phyloP scores from a whole-genome alignment of 75 land plant genomes.

The Picea sitchensis region DNA sequence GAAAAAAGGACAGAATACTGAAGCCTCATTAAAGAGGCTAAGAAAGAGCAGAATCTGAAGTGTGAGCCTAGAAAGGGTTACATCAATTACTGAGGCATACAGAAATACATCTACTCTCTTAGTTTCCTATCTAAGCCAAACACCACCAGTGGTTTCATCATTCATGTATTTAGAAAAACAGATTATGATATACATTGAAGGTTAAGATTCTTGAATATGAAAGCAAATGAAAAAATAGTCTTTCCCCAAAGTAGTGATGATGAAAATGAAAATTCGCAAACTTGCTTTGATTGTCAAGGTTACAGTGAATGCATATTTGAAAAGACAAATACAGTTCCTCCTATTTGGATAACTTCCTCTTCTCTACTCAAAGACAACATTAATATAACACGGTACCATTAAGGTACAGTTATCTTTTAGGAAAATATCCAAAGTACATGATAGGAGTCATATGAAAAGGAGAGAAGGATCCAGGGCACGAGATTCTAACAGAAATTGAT shows the following conservation, averaged over 20 bases:
- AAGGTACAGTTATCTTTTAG: too few species aligned
- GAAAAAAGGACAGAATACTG: background rate
- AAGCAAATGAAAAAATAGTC: background rate
- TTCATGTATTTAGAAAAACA: background rate
- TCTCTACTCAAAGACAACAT: background rate
- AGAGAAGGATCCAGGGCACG: background rate
- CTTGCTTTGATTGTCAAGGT: too few species aligned
- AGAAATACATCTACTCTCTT: background rate
- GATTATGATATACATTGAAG: background rate
- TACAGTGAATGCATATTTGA: background rate
- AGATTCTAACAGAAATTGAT: background rate
- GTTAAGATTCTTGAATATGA: background rate
- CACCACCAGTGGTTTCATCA: background rate
- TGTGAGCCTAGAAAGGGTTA: background rate
- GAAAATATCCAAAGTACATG: background rate
- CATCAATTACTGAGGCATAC: background rate
- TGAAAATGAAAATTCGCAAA: too few species aligned
- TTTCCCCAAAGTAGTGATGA: background rate
- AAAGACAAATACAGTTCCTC: background rate
- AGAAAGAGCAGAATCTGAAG: background rate
- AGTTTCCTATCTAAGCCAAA: background rate
- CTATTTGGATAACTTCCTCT: background rate
- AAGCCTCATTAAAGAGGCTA: background rate
- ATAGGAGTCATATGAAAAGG: background rate
- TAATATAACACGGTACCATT: background rate